Conservation (phyloP, 345 rosid species). For the Hypericum androsaemum region DNA sequence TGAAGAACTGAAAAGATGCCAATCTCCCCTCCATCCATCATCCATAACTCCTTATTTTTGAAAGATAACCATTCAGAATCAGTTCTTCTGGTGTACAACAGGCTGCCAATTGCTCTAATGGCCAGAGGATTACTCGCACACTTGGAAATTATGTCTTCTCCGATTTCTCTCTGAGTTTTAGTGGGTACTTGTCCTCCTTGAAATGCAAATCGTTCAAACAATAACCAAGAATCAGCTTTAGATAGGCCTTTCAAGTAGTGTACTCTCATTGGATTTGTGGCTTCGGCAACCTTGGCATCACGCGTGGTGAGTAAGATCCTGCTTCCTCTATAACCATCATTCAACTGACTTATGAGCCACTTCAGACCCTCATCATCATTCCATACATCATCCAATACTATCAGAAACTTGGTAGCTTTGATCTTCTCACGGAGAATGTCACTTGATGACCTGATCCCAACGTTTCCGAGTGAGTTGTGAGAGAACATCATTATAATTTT, state of each 20-base stretch:
- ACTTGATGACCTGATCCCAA: too few species aligned
- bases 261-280: too few species aligned
- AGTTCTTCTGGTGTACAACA: not conserved
- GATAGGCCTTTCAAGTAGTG: not conserved
- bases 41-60: not conserved
- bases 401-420: not conserved
- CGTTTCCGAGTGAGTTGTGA: too few species aligned
- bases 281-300: not conserved
- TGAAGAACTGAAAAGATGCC: not conserved
- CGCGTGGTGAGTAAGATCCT: not conserved
- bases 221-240: not conserved
- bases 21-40: not conserved
- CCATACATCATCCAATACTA: constrained; percentile 1
- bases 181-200: not conserved
- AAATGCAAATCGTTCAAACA: not conserved
- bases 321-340: not conserved
- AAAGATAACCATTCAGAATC: not conserved
- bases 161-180: not conserved
- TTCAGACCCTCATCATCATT: not conserved
- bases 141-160: not conserved
- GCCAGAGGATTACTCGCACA: not conserved
- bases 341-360: not conserved
- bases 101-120: not conserved
- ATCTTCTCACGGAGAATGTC: too few species aligned
- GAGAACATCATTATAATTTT: too few species aligned